Conservation (phyloP, 2,329 filamentous ascomycete species). For the Aplosporella prunicola region DNA sequence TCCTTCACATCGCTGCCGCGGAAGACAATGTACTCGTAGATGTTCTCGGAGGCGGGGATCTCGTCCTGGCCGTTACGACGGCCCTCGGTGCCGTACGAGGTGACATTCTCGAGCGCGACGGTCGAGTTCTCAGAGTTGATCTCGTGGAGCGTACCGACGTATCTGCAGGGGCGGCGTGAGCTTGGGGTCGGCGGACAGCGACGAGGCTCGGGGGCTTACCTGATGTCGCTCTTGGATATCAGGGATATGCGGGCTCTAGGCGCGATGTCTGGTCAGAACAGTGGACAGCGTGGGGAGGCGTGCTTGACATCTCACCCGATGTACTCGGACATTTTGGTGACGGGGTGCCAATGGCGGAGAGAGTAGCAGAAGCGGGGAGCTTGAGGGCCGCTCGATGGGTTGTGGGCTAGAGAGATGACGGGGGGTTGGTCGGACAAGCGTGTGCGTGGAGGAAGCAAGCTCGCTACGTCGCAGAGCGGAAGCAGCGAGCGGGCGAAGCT, state of each 20-base stretch:
- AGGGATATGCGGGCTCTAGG: constrained; percentile 83
- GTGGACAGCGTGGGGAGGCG: constrained; percentile 16
- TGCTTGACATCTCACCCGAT: constrained; percentile 43
- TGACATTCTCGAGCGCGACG: constrained; percentile 92
- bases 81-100: constrained; percentile 88
- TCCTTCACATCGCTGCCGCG: constrained; percentile 98
- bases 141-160: constrained; percentile 90
- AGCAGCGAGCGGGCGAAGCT: no score
- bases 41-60: constrained; percentile 70
- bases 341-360: no score
- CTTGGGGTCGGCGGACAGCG: background rate
- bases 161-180: constrained; percentile 45
- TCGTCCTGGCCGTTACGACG: constrained; percentile 73
- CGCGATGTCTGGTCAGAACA: constrained; percentile 24
- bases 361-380: no score
- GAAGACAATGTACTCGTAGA: constrained; percentile 99
- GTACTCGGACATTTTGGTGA: constrained; percentile 50
- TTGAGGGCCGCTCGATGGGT: no score
- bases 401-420: no score
- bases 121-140: constrained; percentile 97
- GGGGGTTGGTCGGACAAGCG: no score
- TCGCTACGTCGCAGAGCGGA: no score
- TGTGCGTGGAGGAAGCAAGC: no score
- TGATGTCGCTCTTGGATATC: constrained; percentile 95
- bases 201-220: constrained; percentile 50